phyloP scores from a whole-genome alignment of 805 yeast species.

The Metschnikowia baotianmanensis region DNA sequence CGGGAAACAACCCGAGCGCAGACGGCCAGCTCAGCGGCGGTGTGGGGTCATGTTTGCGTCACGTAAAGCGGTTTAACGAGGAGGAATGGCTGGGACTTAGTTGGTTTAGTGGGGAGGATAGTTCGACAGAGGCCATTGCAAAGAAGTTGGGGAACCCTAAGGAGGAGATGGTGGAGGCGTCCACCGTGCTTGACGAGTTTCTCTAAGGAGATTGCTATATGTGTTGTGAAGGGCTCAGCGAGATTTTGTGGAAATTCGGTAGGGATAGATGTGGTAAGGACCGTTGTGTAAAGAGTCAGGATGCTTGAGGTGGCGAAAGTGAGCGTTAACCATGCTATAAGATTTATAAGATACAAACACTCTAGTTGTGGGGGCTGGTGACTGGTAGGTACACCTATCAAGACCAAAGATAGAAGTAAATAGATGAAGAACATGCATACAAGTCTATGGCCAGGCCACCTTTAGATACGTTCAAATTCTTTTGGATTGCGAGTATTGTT shows the following conservation, averaged over 20 bases:
- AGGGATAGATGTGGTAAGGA: too few relatives aligned
- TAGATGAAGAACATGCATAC: too few relatives aligned
- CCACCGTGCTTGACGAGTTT: conserved; percentile 24
- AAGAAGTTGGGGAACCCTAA: conserved; percentile 18
- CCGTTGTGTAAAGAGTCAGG: too few relatives aligned
- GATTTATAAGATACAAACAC: too few relatives aligned
- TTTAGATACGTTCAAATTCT: not conserved
- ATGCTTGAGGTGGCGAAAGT: too few relatives aligned
- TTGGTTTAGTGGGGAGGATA: conserved; percentile 26
- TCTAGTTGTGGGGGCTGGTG: too few relatives aligned
- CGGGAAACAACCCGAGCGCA: conserved; percentile 21
- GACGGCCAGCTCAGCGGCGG: conserved; percentile 29
- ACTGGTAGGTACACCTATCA: too few relatives aligned
- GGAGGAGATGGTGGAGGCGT: conserved; percentile 14
- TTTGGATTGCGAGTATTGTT: not conserved
- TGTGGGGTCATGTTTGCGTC: conserved; percentile 40
- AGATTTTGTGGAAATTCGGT: too few relatives aligned
- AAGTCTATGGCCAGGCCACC: not conserved
- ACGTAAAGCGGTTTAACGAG: conserved; percentile 39
- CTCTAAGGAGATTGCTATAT: not conserved
- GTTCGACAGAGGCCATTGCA: conserved; percentile 18
- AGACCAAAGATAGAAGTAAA: too few relatives aligned
- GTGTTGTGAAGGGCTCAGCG: too few relatives aligned
- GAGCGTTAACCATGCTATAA: not conserved
- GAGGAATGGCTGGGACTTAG: conserved; percentile 37